phyloP scores from a whole-genome alignment of 768 basidiomycete species.

The Cantharellus anzutake region DNA sequence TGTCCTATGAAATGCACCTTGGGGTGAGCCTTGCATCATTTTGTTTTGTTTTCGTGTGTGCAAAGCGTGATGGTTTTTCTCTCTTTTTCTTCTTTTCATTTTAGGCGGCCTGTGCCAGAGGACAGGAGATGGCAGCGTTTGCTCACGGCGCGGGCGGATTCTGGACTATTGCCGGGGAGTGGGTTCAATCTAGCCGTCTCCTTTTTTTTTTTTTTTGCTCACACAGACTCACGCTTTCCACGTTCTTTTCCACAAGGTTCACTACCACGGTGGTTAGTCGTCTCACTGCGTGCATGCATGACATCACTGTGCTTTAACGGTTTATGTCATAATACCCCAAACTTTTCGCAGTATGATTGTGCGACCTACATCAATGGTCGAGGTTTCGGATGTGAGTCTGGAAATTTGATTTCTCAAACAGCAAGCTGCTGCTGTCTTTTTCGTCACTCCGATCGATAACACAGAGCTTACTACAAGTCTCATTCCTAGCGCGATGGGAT shows the following conservation, averaged over 20 bases:
- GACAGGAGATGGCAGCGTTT: slow-evolving; percentile 28
- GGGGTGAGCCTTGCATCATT: slow-evolving; percentile 18
- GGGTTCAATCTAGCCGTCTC: slow-evolving; percentile 30
- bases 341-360: neutral
- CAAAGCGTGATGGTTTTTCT: neutral
- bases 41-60: neutral
- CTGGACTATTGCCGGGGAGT: slow-evolving; percentile 81
- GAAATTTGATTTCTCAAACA: neutral
- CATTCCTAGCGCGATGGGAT: slow-evolving; percentile 34
- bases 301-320: too few relatives aligned
- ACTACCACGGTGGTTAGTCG: slow-evolving; percentile 26
- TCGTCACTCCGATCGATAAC: neutral
- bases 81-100: neutral
- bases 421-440: too few relatives aligned
- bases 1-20: slow-evolving; percentile 38
- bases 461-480: too few relatives aligned
- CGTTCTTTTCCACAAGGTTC: slow-evolving; percentile 11
- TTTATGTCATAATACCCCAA: neutral
- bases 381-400: slow-evolving; percentile 27
- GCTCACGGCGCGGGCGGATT: slow-evolving; percentile 31
- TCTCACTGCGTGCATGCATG: too few relatives aligned
- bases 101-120: slow-evolving; percentile 29
- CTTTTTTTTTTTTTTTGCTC: slow-evolving; percentile 15
- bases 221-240: neutral
- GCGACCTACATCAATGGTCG: slow-evolving; percentile 69